Percentiles rank a stretch among this genome's conserved stretches.
Evolutionary conservation across 192 early-diverging fungal species (phyloP).

Genomic region (Powellomyces hirtus): DNA sequence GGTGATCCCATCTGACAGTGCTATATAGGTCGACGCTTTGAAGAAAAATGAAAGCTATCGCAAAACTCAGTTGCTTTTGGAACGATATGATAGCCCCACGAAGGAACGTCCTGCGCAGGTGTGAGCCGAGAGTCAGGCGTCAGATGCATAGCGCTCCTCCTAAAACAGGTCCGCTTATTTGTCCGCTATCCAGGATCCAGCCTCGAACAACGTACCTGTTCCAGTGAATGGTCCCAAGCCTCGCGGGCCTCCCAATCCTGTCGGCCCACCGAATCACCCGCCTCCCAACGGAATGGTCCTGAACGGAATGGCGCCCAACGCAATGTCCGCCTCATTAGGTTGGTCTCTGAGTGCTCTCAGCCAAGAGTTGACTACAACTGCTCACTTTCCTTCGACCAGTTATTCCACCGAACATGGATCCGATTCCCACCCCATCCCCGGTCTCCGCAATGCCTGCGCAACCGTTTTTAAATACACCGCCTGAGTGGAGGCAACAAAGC

Average conservation of each 20-base stretch:
- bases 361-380: too few relatives aligned
- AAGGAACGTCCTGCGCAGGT: conserved; percentile 18
- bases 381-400: too few relatives aligned
- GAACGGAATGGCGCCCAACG: too few relatives aligned
- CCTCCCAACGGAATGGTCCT: neutral
- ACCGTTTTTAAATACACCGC: too few relatives aligned
- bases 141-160: neutral
- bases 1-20: conserved; percentile 23
- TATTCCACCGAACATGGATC: too few relatives aligned
- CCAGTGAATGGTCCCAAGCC: neutral
- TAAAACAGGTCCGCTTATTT: too few relatives aligned
- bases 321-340: too few relatives aligned
- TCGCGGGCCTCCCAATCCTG: neutral
- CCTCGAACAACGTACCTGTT: too few relatives aligned
- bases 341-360: too few relatives aligned
- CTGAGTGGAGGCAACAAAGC: too few relatives aligned
- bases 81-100: conserved; percentile 73
- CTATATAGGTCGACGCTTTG: conserved; percentile 93
- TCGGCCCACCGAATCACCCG: neutral
- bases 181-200: too few relatives aligned
- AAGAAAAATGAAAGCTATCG: conserved; percentile 95
- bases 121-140: too few relatives aligned
- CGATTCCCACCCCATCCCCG: neutral
- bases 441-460: neutral
- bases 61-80: conserved; percentile 81